These are phyloP conservation scores for Magnaporthiopsis incrustans DNA, from an alignment of 2,329 filamentous ascomycete genomes.

Conservation along the genomic window DNA sequence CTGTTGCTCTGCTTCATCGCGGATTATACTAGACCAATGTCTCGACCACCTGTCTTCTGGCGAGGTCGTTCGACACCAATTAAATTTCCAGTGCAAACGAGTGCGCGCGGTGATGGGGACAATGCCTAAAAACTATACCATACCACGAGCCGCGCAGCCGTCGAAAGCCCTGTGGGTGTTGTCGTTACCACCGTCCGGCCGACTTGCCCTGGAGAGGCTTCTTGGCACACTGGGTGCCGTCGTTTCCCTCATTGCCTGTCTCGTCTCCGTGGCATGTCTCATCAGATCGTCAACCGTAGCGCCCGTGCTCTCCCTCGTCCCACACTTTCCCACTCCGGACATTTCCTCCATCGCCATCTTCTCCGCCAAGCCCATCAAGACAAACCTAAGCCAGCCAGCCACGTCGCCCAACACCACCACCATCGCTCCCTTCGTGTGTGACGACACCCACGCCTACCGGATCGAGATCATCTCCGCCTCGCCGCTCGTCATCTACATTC, in stretches of 20 bases:
- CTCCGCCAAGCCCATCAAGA: conserved; percentile 9
- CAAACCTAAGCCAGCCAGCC: not conserved
- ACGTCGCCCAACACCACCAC: conserved; percentile 1
- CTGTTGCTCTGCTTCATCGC: too few species aligned
- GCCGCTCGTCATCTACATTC: conserved; percentile 35
- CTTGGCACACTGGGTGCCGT: not conserved
- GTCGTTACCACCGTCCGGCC: not conserved
- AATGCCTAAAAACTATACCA: not conserved
- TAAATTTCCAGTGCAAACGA: not conserved
- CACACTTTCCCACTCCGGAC: conserved; percentile 15
- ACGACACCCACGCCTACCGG: conserved; percentile 24
- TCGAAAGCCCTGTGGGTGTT: not conserved
- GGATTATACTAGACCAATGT: not conserved
- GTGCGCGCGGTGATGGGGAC: not conserved
- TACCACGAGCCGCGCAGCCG: not conserved
- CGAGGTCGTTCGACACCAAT: not conserved
- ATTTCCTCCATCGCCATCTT: conserved; percentile 14
- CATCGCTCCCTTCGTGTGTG: conserved; percentile 19
- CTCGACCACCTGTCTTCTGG: not conserved
- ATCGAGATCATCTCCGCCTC: conserved; percentile 33
- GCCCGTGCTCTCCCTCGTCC: conserved; percentile 15
- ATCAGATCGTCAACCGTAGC: not conserved
- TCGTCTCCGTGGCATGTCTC: not conserved
- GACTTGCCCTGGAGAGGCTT: not conserved
- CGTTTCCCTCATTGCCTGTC: not conserved